Evolutionary conservation across 1,139 yeast genomes (phyloP).

Genomic region (Candida tropicalis): DNA sequence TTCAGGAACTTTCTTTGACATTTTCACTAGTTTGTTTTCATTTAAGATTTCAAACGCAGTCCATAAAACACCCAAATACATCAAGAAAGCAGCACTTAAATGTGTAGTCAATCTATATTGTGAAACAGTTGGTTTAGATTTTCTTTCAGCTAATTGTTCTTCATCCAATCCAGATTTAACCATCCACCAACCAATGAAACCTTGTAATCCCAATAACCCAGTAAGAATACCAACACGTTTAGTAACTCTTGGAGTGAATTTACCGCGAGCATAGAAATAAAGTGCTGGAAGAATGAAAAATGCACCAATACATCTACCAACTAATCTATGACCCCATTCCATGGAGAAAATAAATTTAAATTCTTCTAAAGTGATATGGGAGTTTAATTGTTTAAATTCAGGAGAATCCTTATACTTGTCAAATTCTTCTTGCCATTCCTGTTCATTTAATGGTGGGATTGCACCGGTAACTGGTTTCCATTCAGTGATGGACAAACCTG

Average conservation of each 20-base stretch:
- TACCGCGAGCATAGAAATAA: slow-evolving; percentile 70
- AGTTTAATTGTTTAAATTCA: slow-evolving; percentile 85
- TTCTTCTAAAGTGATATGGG: slow-evolving; percentile 89
- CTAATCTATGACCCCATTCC: slow-evolving; percentile 97
- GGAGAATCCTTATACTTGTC: slow-evolving; percentile 82
- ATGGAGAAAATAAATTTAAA: slow-evolving; percentile 92
- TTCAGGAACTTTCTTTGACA: slow-evolving; percentile 53
- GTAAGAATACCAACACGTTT: slow-evolving; percentile 71
- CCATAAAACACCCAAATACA: slow-evolving; percentile 88
- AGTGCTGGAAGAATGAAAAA: slow-evolving; percentile 82
- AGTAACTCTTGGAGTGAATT: slow-evolving; percentile 71
- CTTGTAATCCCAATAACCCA: slow-evolving; percentile 84
- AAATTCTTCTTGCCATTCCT: slow-evolving; percentile 87
- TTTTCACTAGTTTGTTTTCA: slow-evolving; percentile 62
- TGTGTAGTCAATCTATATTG: slow-evolving; percentile 95
- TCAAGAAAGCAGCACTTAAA: slow-evolving; percentile 86
- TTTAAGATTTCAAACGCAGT: slow-evolving; percentile 83
- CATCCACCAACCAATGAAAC: slow-evolving; percentile 99
- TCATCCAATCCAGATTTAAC: slow-evolving; percentile 93
- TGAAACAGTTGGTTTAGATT: slow-evolving; percentile 91
- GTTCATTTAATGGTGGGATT: slow-evolving; percentile 78
- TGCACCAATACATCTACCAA: slow-evolving; percentile 89
- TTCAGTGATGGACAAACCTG: slow-evolving; percentile 94
- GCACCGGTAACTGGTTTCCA: slow-evolving; percentile 99
- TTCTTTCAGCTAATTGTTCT: slow-evolving; percentile 74